These are phyloP conservation scores for Pilasporangium apinafurcum DNA, from an alignment of 352 stramenopile species.

Conservation along the genomic window DNA sequence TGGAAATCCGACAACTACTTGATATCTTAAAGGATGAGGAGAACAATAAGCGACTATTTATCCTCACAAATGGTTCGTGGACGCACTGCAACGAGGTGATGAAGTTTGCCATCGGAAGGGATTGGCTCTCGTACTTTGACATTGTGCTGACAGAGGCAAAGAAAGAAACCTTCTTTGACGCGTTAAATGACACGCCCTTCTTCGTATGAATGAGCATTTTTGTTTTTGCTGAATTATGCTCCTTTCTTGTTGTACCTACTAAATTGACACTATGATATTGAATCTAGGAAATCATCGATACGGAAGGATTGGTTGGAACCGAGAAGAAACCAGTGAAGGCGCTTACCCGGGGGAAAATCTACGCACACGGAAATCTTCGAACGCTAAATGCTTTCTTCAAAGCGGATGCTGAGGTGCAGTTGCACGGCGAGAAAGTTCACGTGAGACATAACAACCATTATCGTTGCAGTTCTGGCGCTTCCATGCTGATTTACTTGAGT, in stretches of 20 bases:
- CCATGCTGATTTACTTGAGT: not conserved
- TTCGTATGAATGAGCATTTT: slow-evolving; percentile 10
- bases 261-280: slow-evolving; percentile 17
- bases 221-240: too few species aligned
- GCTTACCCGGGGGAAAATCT: slow-evolving; percentile 27
- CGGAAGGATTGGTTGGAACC: too few species aligned
- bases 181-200: slow-evolving; percentile 40
- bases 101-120: slow-evolving; percentile 32
- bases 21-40: slow-evolving; percentile 19
- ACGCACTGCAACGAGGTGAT: slow-evolving; percentile 52
- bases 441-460: slow-evolving; percentile 6
- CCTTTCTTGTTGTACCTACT: too few species aligned
- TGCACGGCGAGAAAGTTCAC: slow-evolving; percentile 1
- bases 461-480: slow-evolving; percentile 1
- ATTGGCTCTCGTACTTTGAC: slow-evolving; percentile 42
- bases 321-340: slow-evolving; percentile 16
- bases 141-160: slow-evolving; percentile 41
- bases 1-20: slow-evolving; percentile 28
- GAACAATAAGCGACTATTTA: slow-evolving; percentile 33
- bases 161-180: slow-evolving; percentile 50
- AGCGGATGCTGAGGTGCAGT: slow-evolving; percentile 7
- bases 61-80: slow-evolving; percentile 48
- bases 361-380: slow-evolving; percentile 36
- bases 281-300: slow-evolving; percentile 5
- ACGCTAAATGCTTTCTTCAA: slow-evolving; percentile 25